Evolutionary conservation across 192 early-diverging fungal species (phyloP).

Genomic region (Pilobolus umbonatus): DNA sequence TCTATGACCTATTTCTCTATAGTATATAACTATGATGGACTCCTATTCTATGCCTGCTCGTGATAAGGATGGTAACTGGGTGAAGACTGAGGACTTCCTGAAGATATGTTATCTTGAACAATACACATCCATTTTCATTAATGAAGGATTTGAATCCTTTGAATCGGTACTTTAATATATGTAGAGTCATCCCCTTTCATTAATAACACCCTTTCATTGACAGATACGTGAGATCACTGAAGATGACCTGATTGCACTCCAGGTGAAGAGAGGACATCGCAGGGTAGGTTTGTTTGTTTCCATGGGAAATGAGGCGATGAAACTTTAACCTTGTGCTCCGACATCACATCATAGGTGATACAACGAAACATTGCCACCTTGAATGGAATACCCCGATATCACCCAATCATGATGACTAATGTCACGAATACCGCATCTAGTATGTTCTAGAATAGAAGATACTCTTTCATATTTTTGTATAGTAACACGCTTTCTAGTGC

Average conservation of each 20-base stretch:
- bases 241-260: constrained; percentile 30
- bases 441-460: not conserved
- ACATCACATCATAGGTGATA: constrained; percentile 12
- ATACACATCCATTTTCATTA: constrained; percentile 27
- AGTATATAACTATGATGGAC: too few species aligned
- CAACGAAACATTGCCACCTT: constrained; percentile 26
- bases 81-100: constrained; percentile 4
- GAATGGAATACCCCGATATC: constrained; percentile 3
- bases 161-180: too few species aligned
- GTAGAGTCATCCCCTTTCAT: too few species aligned
- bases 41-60: too few species aligned
- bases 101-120: constrained; percentile 21
- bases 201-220: not conserved
- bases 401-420: not conserved
- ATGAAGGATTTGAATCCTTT: constrained; percentile 33
- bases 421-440: not conserved
- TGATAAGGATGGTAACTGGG: too few species aligned
- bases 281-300: constrained; percentile 32
- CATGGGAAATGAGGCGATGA: too few species aligned
- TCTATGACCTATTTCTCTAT: too few species aligned
- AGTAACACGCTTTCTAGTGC: not conserved
- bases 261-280: constrained; percentile 38
- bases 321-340: not conserved
- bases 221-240: constrained; percentile 36
- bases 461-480: not conserved